Evolutionary conservation across 345 rosid genomes (phyloP).

Genomic region (Citrus trifoliata): DNA sequence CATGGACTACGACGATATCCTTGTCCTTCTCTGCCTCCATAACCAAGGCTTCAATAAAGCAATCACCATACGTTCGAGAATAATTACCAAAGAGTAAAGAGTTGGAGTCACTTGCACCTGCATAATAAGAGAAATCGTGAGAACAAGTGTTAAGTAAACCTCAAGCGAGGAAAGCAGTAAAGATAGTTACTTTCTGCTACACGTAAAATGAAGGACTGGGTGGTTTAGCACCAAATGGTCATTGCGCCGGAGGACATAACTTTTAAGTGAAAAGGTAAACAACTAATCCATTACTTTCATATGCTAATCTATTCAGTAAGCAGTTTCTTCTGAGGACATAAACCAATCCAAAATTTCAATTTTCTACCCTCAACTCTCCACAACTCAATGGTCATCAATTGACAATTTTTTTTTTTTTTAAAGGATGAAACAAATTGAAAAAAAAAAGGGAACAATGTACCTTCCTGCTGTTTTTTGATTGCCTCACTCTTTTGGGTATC

Average conservation of each 20-base stretch:
- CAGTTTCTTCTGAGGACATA: not conserved
- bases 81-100: slow-evolving; percentile 18
- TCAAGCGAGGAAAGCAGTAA: slow-evolving; percentile 4
- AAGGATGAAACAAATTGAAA: not conserved
- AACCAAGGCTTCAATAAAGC: slow-evolving; percentile 73
- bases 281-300: not conserved
- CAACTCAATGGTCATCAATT: not conserved
- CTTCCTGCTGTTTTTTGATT: slow-evolving; percentile 32
- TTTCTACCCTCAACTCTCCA: not conserved
- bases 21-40: slow-evolving; percentile 82
- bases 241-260: not conserved
- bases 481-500: slow-evolving; percentile 22
- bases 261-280: slow-evolving; percentile 2
- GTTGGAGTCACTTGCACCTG: slow-evolving; percentile 34
- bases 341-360: not conserved
- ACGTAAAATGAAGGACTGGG: not conserved
- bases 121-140: slow-evolving; percentile 1
- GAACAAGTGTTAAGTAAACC: not conserved
- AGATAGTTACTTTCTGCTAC: not conserved
- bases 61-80: slow-evolving; percentile 72
- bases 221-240: slow-evolving; percentile 5
- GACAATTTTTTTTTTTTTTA: no score
- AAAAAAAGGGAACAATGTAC: slow-evolving; percentile 22
- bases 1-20: slow-evolving; percentile 77
- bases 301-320: slow-evolving; percentile 1